Conservation (phyloP, 768 basidiomycete genomes). For the Tylopilus vinaceipallidus region DNA sequence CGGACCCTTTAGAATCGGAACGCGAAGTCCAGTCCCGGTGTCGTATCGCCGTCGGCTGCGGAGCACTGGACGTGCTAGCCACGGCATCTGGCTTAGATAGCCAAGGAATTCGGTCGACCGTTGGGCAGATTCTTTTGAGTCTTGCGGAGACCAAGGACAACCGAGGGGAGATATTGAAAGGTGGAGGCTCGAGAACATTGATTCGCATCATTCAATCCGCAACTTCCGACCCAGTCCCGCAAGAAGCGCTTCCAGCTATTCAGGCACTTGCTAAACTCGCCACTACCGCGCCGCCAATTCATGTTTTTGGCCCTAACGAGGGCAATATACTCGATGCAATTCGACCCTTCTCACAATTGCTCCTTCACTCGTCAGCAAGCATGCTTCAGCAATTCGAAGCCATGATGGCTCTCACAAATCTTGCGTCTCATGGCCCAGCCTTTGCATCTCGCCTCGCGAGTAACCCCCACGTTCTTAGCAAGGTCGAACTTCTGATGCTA, state of each 20-base stretch:
- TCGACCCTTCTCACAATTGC: slow-evolving; percentile 70
- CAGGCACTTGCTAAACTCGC: slow-evolving; percentile 92
- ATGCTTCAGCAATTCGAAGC: slow-evolving; percentile 88
- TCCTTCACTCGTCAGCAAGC: slow-evolving; percentile 65
- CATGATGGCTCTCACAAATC: slow-evolving; percentile 94
- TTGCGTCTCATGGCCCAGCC: slow-evolving; percentile 73
- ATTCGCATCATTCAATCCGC: slow-evolving; percentile 53
- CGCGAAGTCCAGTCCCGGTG: slow-evolving; percentile 62
- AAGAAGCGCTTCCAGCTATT: slow-evolving; percentile 50
- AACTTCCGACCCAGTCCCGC: slow-evolving; percentile 23
- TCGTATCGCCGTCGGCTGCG: slow-evolving; percentile 54
- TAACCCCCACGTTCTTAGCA: slow-evolving; percentile 57
- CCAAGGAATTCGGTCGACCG: slow-evolving; percentile 51
- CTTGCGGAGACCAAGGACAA: slow-evolving; percentile 77
- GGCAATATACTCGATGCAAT: slow-evolving; percentile 80
- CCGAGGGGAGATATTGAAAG: slow-evolving; percentile 72
- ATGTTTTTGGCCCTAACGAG: slow-evolving; percentile 86
- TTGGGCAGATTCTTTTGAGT: slow-evolving; percentile 63
- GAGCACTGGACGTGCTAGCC: slow-evolving; percentile 62
- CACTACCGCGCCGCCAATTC: slow-evolving; percentile 87
- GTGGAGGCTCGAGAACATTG: slow-evolving; percentile 73
- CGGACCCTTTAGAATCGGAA: slow-evolving; percentile 58
- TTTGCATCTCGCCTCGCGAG: slow-evolving; percentile 66
- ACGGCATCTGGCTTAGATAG: slow-evolving; percentile 63
- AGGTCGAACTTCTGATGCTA: slow-evolving; percentile 69